phyloP scores from a whole-genome alignment of 2,329 filamentous ascomycete genomes.

The Ophiostoma pallidulum region DNA sequence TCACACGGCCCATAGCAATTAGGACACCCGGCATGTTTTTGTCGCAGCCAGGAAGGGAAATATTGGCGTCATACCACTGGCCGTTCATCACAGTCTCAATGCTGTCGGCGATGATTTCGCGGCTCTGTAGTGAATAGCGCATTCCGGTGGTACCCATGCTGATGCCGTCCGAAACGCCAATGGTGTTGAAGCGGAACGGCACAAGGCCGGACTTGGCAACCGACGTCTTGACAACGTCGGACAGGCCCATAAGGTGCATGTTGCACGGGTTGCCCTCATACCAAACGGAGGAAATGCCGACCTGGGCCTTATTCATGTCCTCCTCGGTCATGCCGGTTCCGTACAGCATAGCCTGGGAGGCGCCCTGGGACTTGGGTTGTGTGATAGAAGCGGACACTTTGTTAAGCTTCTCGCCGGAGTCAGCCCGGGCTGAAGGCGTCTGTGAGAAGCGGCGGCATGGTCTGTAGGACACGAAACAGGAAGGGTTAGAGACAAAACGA shows the following conservation, averaged over 20 bases:
- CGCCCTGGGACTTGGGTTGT: conserved; percentile 94
- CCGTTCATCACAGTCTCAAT: conserved; percentile 99
- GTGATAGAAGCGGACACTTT: conserved; percentile 78
- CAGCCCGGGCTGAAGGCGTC: conserved; percentile 37
- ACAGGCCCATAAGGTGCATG: conserved; percentile 94
- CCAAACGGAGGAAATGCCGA: conserved; percentile 97
- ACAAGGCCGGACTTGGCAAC: conserved; percentile 65
- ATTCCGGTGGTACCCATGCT: conserved; percentile 98
- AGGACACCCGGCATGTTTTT: conserved; percentile 98
- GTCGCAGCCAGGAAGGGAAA: conserved; percentile 94
- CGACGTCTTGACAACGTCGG: conserved; percentile 57
- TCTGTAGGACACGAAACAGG: not conserved
- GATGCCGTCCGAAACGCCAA: conserved; percentile 94
- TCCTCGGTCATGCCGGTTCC: conserved; percentile 78
- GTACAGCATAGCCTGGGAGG: conserved; percentile 98
- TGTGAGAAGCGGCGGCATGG: conserved; percentile 41
- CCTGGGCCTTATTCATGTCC: conserved; percentile 93
- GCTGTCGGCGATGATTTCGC: conserved; percentile 94
- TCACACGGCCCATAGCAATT: conserved; percentile 90
- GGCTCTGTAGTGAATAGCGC: conserved; percentile 74
- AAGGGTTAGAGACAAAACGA: not conserved
- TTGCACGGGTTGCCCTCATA: conserved; percentile 98
- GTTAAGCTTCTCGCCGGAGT: conserved; percentile 56
- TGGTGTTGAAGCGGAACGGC: conserved; percentile 97
- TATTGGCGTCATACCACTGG: conserved; percentile 97